A percentile compares a stretch with the other conserved stretches of the same genome.
Evolutionary conservation across 306 rosid species (phyloP).

Genomic region (Sophora flavescens): DNA sequence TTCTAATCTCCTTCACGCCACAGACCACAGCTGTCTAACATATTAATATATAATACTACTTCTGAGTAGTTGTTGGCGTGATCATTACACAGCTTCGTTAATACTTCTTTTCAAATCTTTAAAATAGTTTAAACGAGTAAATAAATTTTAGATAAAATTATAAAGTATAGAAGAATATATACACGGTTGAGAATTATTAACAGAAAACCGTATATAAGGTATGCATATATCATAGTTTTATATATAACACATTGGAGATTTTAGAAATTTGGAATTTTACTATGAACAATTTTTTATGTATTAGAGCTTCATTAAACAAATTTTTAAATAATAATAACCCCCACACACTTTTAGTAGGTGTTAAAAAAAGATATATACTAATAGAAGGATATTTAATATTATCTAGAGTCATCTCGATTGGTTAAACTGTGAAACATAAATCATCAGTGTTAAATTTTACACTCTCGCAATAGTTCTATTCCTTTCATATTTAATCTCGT

Average conservation of each 20-base stretch:
- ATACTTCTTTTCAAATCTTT: neutral
- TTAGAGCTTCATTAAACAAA: neutral
- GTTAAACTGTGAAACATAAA: no score
- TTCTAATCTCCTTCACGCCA: constrained; percentile 15
- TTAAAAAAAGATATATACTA: no score
- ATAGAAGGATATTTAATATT: no score
- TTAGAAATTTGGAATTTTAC: neutral
- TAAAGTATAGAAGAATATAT: neutral
- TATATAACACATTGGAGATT: neutral
- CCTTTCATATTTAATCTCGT: no score
- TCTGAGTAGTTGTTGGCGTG: neutral
- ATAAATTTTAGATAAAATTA: no score
- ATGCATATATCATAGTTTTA: neutral
- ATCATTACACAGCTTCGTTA: neutral
- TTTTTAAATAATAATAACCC: neutral
- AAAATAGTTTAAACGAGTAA: no score
- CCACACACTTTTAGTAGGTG: neutral
- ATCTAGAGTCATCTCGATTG: no score
- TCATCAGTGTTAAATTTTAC: no score
- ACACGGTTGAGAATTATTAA: neutral
- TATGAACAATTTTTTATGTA: neutral
- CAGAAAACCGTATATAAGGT: neutral
- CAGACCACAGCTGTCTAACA: constrained; percentile 24
- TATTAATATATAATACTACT: neutral
- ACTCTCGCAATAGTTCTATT: no score